Percentiles rank a stretch among this genome's conserved stretches.
phyloP scores from a whole-genome alignment of 495 filamentous ascomycete genomes.

The Penicillium lagena region DNA sequence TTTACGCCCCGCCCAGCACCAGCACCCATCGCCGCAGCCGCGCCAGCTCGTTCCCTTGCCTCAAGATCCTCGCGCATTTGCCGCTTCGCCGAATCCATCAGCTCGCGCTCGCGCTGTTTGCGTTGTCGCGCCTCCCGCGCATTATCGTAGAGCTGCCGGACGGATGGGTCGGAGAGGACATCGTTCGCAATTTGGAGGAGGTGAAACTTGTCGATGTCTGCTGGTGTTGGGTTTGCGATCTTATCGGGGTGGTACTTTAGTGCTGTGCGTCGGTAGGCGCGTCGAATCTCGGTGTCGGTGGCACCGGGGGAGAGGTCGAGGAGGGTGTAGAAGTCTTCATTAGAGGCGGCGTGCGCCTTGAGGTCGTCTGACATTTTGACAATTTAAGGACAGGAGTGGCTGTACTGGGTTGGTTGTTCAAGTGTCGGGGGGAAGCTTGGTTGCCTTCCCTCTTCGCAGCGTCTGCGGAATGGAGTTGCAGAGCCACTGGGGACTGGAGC shows the following conservation, averaged over 20 bases:
- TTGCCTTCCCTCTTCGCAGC: no score
- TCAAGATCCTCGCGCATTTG: slow-evolving; percentile 76
- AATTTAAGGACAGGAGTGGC: background rate
- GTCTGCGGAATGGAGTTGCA: no score
- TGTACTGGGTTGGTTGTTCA: background rate
- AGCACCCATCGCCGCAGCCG: slow-evolving; percentile 10
- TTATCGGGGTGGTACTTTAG: slow-evolving; percentile 90
- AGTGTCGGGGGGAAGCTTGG: background rate
- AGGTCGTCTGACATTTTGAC: slow-evolving; percentile 45
- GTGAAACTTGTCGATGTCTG: slow-evolving; percentile 66
- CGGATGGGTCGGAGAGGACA: slow-evolving; percentile 56
- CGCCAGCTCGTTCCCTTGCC: slow-evolving; percentile 46
- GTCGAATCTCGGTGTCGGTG: slow-evolving; percentile 66
- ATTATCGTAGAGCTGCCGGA: slow-evolving; percentile 63
- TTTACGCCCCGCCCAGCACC: slow-evolving; percentile 33
- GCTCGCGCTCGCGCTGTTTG: slow-evolving; percentile 55
- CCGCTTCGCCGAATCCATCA: slow-evolving; percentile 59
- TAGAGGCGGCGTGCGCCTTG: slow-evolving; percentile 48
- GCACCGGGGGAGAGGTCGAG: slow-evolving; percentile 61
- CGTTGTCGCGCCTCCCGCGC: slow-evolving; percentile 56
- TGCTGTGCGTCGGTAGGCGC: slow-evolving; percentile 82
- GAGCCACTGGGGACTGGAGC: no score
- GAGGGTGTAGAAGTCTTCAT: slow-evolving; percentile 79
- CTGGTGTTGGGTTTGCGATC: slow-evolving; percentile 48
- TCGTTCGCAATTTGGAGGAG: slow-evolving; percentile 67